phyloP scores from a whole-genome alignment of 2,329 filamentous ascomycete species.

The Tolypocladium nubicola region DNA sequence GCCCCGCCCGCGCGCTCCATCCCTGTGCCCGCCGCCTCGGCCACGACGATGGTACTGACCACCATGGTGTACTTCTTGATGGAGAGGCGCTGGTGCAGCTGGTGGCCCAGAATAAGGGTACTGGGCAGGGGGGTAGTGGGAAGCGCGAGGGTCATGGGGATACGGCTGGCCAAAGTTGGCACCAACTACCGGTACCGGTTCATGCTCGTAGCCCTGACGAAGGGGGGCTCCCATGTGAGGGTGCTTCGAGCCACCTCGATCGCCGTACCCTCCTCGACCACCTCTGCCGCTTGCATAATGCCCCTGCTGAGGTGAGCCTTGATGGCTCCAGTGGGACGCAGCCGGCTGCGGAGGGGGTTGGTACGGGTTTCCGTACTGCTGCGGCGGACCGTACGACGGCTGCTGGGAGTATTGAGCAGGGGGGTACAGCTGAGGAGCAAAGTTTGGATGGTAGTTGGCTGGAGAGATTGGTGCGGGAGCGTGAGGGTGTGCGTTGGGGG shows the following conservation, averaged over 20 bases:
- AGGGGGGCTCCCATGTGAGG: conserved; percentile 17
- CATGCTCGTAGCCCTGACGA: conserved; percentile 24
- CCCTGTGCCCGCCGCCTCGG: conserved; percentile 22
- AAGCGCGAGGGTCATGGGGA: conserved; percentile 26
- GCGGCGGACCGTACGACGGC: conserved; percentile 30
- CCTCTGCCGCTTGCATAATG: conserved; percentile 26
- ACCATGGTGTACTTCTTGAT: conserved; percentile 16
- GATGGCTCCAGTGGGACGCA: conserved; percentile 10
- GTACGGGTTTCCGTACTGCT: conserved; percentile 25
- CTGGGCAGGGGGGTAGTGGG: conserved; percentile 21
- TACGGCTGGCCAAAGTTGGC: conserved; percentile 29
- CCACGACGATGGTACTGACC: conserved; percentile 23
- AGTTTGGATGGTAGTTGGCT: conserved; percentile 49
- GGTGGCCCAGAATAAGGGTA: conserved; percentile 29
- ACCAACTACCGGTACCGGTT: conserved; percentile 19
- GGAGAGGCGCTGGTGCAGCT: conserved; percentile 20
- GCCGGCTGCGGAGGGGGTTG: conserved; percentile 18
- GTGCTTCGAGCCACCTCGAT: conserved; percentile 28
- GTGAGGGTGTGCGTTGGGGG: conserved; percentile 33
- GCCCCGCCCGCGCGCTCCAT: conserved; percentile 31
- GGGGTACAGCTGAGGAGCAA: conserved; percentile 43
- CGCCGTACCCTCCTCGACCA: conserved; percentile 31
- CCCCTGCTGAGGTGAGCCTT: conserved; percentile 19
- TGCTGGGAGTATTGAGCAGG: conserved; percentile 31
- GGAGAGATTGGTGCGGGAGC: conserved; percentile 36